Base-by-base conservation (phyloP, 2,329 filamentous ascomycete species). In the Cercospora sojina region DNA sequence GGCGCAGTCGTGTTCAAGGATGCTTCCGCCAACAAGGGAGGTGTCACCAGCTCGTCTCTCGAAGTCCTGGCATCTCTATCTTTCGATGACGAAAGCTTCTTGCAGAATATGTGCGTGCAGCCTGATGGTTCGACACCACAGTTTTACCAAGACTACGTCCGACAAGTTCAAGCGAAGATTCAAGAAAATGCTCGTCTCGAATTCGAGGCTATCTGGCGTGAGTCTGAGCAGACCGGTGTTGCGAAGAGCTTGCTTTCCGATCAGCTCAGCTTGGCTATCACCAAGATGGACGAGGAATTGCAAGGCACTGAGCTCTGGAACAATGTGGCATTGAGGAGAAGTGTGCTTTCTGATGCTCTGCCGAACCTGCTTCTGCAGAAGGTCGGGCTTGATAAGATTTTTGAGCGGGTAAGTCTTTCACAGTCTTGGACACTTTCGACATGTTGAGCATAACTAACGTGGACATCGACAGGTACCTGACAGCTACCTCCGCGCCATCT, bases 181-280 rank as follows among this genome's bases (percentile, higher is more conserved):
- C 88, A 91, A 79, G 88, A 93, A 74, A 99, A 99, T 73, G 95
- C 95, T 2, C 84, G 88, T 16, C 88, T 99, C 38, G 95, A 99
- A 80, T 99, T 99, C 73, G 95, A 99, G 82, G 95, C 95, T 51
- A 96, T 99, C 81, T 99, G 95, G 95, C 88, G 92, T 71, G 95
- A 99, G 80, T 88, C 96, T 77, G 88, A 95, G 80, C 81, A 89
- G 77, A 97, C 91, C 1, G 91, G 92, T 61, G 84, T 89, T 63
- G 82, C 92, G 23, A 88, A 93, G 69, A 96, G 92, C 68, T 87
- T 93, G n/a, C 85, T 99, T 64, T 96, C 92, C 57, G 95, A 99
- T 79, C 91, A 90, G 73, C 87, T 99, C 63, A 96, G 92, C 64
- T 83, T 91, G 59, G 94, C 95, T 35, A 99, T 99, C 77, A 98